A percentile compares a stretch with the other conserved stretches of the same genome.
phyloP scores from a whole-genome alignment of 2,329 filamentous ascomycete genomes.

The Cladosporium austrohemisphaericum region DNA sequence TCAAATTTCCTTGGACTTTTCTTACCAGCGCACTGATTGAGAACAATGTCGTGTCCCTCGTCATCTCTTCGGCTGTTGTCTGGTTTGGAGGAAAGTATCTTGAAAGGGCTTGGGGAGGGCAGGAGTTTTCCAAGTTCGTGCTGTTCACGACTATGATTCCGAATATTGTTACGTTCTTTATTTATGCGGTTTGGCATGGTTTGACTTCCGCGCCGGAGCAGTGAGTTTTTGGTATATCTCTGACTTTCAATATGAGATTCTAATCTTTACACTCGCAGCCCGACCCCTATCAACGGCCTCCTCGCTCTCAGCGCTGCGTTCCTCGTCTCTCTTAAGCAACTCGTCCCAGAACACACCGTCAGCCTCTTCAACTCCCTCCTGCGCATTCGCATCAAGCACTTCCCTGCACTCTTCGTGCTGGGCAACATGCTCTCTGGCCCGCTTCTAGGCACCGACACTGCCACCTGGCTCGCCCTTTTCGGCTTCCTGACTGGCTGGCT shows the following conservation, averaged over 20 bases:
- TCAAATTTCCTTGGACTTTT: constrained; percentile 92
- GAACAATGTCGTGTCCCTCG: constrained; percentile 83
- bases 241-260: background rate
- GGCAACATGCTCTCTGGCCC: constrained; percentile 66
- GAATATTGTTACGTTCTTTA: constrained; percentile 69
- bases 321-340: constrained; percentile 94
- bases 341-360: constrained; percentile 94
- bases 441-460: constrained; percentile 66
- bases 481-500: constrained; percentile 89
- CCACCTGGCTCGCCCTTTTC: constrained; percentile 72
- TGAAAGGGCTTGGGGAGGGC: constrained; percentile 90
- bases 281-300: constrained; percentile 81
- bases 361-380: constrained; percentile 85
- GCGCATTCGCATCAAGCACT: constrained; percentile 81
- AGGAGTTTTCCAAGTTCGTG: constrained; percentile 88
- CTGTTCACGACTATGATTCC: constrained; percentile 73
- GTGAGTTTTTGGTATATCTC: constrained; percentile 48
- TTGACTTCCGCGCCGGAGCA: constrained; percentile 64
- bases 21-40: constrained; percentile 83
- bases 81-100: constrained; percentile 94
- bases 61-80: constrained; percentile 71
- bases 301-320: constrained; percentile 88
- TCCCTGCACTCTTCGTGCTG: constrained; percentile 70
- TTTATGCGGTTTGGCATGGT: constrained; percentile 70
- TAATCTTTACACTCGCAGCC: constrained; percentile 37